Percentiles rank a stretch among this genome's conserved stretches.
phyloP scores from a whole-genome alignment of 1,284 basidiomycete genomes.

The Irpex sp. region DNA sequence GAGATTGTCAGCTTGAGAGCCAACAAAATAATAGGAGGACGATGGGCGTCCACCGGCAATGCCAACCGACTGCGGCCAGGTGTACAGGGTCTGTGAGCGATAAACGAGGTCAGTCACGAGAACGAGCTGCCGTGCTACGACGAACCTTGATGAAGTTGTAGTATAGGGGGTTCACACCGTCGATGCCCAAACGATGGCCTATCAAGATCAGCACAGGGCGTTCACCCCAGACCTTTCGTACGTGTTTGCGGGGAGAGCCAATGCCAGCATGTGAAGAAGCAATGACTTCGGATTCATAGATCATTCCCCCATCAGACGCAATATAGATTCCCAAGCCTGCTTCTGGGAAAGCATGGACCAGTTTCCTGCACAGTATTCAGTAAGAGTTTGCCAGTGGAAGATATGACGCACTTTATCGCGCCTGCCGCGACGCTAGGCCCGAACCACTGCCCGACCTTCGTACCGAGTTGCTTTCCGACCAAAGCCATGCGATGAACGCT shows the following conservation, averaged over 20 bases:
- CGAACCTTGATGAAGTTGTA: conserved; percentile 89
- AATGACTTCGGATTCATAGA: conserved; percentile 87
- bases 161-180: conserved; percentile 94
- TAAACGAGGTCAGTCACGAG: conserved; percentile 5
- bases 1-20: conserved; percentile 82
- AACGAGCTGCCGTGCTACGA: background rate
- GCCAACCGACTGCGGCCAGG: conserved; percentile 92
- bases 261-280: conserved; percentile 62
- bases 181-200: conserved; percentile 84
- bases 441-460: conserved; percentile 97
- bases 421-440: conserved; percentile 96
- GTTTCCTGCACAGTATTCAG: conserved; percentile 42
- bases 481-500: conserved; percentile 95
- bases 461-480: conserved; percentile 92
- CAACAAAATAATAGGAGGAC: conserved; percentile 97
- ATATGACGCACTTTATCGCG: conserved; percentile 74
- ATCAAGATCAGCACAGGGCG: conserved; percentile 86
- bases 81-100: conserved; percentile 69
- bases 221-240: conserved; percentile 64
- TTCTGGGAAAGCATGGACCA: conserved; percentile 79
- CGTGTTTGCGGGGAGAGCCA: conserved; percentile 31
- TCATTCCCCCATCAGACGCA: conserved; percentile 72
- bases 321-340: conserved; percentile 82
- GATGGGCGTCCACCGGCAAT: conserved; percentile 95
- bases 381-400: background rate